phyloP scores from a whole-genome alignment of 768 basidiomycete species.

The Trametes cubensis region DNA sequence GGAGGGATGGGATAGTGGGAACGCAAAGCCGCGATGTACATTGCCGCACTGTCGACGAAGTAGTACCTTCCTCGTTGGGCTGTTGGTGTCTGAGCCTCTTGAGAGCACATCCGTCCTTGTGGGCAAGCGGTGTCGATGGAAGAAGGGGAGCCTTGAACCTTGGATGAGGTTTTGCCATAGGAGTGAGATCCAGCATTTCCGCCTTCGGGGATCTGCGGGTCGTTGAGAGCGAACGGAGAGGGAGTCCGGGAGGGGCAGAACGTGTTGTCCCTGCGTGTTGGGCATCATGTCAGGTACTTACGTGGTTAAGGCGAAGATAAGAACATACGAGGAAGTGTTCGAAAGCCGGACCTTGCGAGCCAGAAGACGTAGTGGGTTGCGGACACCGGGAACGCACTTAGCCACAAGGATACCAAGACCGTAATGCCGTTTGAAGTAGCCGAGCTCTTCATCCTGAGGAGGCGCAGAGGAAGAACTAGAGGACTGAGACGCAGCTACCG shows the following conservation, averaged over 20 bases:
- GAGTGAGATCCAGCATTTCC: background rate
- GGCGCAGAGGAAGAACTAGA: background rate
- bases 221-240: background rate
- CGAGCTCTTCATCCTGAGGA: background rate
- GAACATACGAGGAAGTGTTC: too few relatives aligned
- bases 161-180: slow-evolving; percentile 1
- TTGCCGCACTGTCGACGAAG: background rate
- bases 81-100: background rate
- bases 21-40: background rate
- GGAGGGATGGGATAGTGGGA: background rate
- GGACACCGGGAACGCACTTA: background rate
- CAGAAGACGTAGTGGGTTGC: background rate
- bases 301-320: too few relatives aligned
- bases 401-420: background rate
- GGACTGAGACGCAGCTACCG: background rate
- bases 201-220: background rate
- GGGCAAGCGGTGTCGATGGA: background rate
- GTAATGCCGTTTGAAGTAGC: background rate
- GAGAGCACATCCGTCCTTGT: background rate
- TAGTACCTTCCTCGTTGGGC: background rate
- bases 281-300: background rate
- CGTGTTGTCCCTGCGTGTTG: background rate
- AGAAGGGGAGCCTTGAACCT: background rate
- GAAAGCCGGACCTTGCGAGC: background rate
- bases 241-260: background rate